A percentile compares a stretch with the other conserved stretches of the same genome.
Conservation (phyloP, 163 green algal genomes). For the Chloroidium sp. region DNA sequence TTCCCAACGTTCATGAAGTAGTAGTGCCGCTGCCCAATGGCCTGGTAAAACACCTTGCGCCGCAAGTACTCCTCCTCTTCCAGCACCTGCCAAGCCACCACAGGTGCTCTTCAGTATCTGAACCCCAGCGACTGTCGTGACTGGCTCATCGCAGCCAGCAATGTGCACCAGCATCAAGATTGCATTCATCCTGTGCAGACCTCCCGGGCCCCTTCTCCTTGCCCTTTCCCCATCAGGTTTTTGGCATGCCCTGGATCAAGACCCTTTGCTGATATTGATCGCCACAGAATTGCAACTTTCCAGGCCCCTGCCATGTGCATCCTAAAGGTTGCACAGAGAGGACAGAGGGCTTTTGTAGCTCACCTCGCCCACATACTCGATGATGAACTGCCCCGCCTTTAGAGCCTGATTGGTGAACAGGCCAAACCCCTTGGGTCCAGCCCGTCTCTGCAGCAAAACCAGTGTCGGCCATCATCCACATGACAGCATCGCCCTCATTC, state of each 20-base stretch:
- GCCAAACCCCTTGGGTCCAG: conserved; percentile 86
- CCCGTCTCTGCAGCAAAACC: conserved; percentile 44
- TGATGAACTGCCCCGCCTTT: conserved; percentile 81
- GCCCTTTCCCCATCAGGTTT: not conserved
- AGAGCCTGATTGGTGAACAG: conserved; percentile 79
- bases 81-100: conserved; percentile 51
- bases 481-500: no score
- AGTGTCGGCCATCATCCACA: not conserved
- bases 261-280: no score
- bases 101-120: no score
- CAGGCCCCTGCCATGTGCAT: no score
- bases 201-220: no score
- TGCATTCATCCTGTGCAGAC: no score
- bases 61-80: conserved; percentile 88
- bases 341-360: not conserved
- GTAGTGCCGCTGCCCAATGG: conserved; percentile 78
- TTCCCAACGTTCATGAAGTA: conserved; percentile 99
- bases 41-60: conserved; percentile 65
- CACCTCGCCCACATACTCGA: conserved; percentile 94
- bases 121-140: no score
- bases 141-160: no score
- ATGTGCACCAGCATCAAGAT: no score
- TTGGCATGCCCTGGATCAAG: not conserved
- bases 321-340: not conserved
- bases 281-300: no score